These are phyloP conservation scores for Erodium chrysanthum DNA, from an alignment of 441 rosid genomes.

Conservation along the genomic window DNA sequence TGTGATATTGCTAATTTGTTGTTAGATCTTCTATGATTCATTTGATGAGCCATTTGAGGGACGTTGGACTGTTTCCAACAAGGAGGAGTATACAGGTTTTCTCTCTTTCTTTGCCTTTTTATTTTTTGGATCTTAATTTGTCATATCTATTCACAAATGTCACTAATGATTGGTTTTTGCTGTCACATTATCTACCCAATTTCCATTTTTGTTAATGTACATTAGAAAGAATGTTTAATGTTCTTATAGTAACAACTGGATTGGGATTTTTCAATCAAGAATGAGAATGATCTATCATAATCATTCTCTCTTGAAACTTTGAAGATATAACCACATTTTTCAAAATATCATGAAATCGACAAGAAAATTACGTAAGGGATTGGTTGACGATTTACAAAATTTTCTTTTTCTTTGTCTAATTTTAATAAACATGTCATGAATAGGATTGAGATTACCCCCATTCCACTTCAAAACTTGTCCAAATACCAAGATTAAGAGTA, in stretches of 20 bases:
- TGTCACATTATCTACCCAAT: neutral
- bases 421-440: neutral
- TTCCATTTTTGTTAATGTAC: neutral
- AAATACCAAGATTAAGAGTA: no score
- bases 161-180: neutral
- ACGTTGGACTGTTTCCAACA: neutral
- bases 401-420: neutral
- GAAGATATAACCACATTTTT: no score
- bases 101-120: neutral
- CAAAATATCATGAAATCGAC: neutral
- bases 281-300: neutral
- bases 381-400: neutral
- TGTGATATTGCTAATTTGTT: neutral
- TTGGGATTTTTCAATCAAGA: neutral
- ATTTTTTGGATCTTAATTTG: neutral
- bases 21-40: neutral
- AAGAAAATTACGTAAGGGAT: neutral
- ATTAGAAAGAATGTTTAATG: neutral
- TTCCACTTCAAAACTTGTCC: neutral
- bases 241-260: neutral
- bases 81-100: neutral
- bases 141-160: neutral
- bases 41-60: conserved; percentile 5
- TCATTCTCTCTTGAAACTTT: no score
- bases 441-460: neutral